Evolutionary conservation across 139 green algal species (phyloP).

Genomic region (Micromonas commoda): DNA sequence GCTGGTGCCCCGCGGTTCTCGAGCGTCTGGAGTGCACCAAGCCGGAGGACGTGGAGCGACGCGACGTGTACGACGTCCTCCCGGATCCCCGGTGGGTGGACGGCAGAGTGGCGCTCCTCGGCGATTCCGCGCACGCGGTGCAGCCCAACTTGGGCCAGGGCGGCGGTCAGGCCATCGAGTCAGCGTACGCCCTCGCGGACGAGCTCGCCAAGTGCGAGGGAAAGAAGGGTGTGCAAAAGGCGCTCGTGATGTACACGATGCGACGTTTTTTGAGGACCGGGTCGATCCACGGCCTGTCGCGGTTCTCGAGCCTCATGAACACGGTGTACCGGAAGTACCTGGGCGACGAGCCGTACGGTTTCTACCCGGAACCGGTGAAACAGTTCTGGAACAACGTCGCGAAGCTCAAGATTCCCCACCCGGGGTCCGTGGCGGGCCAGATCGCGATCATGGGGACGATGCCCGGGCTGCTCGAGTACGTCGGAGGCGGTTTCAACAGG

Average conservation of each 20-base stretch:
- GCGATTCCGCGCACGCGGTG: constrained; percentile 94
- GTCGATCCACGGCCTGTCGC: constrained; percentile 84
- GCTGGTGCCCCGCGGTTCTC: constrained; percentile 61
- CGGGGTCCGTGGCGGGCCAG: constrained; percentile 61
- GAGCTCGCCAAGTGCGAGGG: constrained; percentile 35
- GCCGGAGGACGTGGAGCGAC: constrained; percentile 85
- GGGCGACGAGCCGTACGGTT: constrained; percentile 49
- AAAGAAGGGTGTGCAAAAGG: constrained; percentile 26
- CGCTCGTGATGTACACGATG: constrained; percentile 50
- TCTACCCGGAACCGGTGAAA: constrained; percentile 30
- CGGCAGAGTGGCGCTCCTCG: constrained; percentile 79
- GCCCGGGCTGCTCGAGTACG: constrained; percentile 42
- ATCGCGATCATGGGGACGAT: constrained; percentile 45
- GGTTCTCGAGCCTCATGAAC: constrained; percentile 79
- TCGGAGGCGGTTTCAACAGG: constrained; percentile 23
- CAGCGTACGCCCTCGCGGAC: constrained; percentile 42
- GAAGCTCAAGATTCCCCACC: constrained; percentile 86
- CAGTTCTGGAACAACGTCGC: constrained; percentile 34
- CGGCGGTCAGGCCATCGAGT: constrained; percentile 70
- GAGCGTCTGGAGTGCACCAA: constrained; percentile 55
- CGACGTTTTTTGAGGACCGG: constrained; percentile 63
- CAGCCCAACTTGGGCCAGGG: constrained; percentile 96
- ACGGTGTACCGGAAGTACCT: constrained; percentile 81
- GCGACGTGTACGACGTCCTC: constrained; percentile 86
- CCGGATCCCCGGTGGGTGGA: constrained; percentile 59